phyloP scores from a whole-genome alignment of 495 filamentous ascomycete genomes.

The Aspergillus cavernicola region DNA sequence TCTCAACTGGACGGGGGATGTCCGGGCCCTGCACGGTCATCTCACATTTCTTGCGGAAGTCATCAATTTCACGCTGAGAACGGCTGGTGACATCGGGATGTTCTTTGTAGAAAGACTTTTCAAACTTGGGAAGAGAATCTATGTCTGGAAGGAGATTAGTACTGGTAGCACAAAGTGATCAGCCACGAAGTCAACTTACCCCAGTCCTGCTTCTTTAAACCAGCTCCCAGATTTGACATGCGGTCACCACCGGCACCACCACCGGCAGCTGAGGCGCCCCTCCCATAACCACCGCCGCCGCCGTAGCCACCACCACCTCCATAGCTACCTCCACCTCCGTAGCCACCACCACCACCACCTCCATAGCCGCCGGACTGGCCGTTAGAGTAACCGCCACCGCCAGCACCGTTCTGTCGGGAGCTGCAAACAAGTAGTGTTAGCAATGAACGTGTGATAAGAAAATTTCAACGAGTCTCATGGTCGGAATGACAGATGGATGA shows the following conservation, averaged over 20 bases:
- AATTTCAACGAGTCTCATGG: not conserved
- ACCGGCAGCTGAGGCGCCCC: conserved; percentile 46
- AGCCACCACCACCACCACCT: conserved; percentile 31
- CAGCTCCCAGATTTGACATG: conserved; percentile 87
- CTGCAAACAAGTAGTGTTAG: conserved; percentile 22
- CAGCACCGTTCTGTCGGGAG: conserved; percentile 41
- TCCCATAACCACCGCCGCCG: conserved; percentile 46
- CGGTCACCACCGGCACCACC: conserved; percentile 73
- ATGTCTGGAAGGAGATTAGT: conserved; percentile 57
- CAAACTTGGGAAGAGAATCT: conserved; percentile 82
- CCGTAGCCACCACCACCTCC: conserved; percentile 47
- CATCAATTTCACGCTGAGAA: conserved; percentile 73
- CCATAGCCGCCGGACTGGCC: conserved; percentile 40
- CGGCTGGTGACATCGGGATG: conserved; percentile 71
- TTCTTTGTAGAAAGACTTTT: conserved; percentile 99
- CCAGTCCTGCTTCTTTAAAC: conserved; percentile 81
- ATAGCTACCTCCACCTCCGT: conserved; percentile 37
- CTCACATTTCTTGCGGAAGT: conserved; percentile 75
- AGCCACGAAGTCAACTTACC: conserved; percentile 51
- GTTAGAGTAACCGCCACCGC: conserved; percentile 49
- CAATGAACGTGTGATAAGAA: not conserved
- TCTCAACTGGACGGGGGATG: conserved; percentile 89
- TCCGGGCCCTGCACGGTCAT: conserved; percentile 74
- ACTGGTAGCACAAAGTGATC: not conserved
- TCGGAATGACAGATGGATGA: not conserved